Base-by-base conservation (phyloP, 345 rosid species). In the Eutrema japonicum region DNA sequence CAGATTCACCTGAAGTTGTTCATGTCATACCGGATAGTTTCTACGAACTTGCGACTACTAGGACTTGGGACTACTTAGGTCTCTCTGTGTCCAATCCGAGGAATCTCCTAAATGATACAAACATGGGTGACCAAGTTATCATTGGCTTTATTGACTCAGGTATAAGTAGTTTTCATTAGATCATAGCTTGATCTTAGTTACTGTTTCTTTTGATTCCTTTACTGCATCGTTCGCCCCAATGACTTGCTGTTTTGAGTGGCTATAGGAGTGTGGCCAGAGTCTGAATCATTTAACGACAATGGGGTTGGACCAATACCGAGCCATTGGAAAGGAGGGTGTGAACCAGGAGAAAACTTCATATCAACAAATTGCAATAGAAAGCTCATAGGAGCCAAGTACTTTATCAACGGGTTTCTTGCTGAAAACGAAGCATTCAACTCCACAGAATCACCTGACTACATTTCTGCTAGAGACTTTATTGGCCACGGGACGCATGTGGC, bases 401-500 rank as follows among this genome's bases (percentile, higher is more conserved):
- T 84, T 47, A 83, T 75, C 36, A 62, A 78, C 2, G 88, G 90
- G 3, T 76, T 82, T 53, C 81, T 81, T 22, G 82, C 86, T 0
- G 71, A 79, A 9, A 79, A 79, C 66, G 36, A 58, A 53, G 72
- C 71, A 65, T 83, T 79, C 64, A 82, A 86, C 63, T 48, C 88
- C 2, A 70, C 72, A 1, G 69, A 64, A 61, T 49, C 60, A 8
- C 71, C 16, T 9, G 82, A 78, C 65, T 84, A 69, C 48, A 61
- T 80, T 22, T 86, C 90, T 12, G 78, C 86, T 7, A 78, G 86
- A 42, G 90, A 84, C 76, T 68, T 68, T 43, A 61, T 50, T 53
- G 88, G 86, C 10, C 90, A 86, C 57, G 88, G 90, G 14, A 86
- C 84, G 0, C 86, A 81, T 51, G 81, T 84, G 0, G 68, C 87